phyloP scores from a whole-genome alignment of 177 flowering plant species.

The Vitis hybrid region DNA sequence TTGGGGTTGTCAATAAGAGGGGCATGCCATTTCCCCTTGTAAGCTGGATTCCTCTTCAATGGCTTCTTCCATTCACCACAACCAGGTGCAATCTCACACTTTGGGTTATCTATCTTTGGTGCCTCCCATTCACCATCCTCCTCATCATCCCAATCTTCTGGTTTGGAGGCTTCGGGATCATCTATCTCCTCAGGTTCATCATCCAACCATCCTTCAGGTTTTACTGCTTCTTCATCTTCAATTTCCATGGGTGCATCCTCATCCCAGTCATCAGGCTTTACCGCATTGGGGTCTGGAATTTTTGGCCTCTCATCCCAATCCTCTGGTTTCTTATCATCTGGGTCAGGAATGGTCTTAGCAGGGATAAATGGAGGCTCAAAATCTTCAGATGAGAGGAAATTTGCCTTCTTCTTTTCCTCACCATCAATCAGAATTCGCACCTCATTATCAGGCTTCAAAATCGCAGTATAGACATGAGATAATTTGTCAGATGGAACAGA shows the following conservation, averaged over 20 bases:
- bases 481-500: conserved; percentile 88
- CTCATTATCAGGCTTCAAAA: conserved; percentile 74
- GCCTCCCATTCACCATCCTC: conserved; percentile 99
- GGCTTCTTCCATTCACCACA: conserved; percentile 99
- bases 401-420: conserved; percentile 87
- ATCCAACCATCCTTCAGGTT: conserved; percentile 99
- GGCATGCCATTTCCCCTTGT: conserved; percentile 97
- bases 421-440: conserved; percentile 76
- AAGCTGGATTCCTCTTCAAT: conserved; percentile 83
- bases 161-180: conserved; percentile 91
- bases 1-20: conserved; percentile 84
- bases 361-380: conserved; percentile 93
- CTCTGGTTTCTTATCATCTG: conserved; percentile 95
- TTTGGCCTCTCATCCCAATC: conserved; percentile 98
- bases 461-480: conserved; percentile 86
- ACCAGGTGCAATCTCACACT: conserved; percentile 84
- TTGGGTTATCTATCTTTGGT: conserved; percentile 90
- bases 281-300: conserved; percentile 86
- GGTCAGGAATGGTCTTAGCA: conserved; percentile 84
- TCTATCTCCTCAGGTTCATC: conserved; percentile 97
- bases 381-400: conserved; percentile 74
- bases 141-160: conserved; percentile 99
- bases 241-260: conserved; percentile 98
- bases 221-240: conserved; percentile 87
- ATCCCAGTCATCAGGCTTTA: conserved; percentile 98